A percentile compares a stretch with the other conserved stretches of the same genome.
Evolutionary conservation across 2,329 filamentous ascomycete species (phyloP).

Genomic region (Epichloe bromicola): DNA sequence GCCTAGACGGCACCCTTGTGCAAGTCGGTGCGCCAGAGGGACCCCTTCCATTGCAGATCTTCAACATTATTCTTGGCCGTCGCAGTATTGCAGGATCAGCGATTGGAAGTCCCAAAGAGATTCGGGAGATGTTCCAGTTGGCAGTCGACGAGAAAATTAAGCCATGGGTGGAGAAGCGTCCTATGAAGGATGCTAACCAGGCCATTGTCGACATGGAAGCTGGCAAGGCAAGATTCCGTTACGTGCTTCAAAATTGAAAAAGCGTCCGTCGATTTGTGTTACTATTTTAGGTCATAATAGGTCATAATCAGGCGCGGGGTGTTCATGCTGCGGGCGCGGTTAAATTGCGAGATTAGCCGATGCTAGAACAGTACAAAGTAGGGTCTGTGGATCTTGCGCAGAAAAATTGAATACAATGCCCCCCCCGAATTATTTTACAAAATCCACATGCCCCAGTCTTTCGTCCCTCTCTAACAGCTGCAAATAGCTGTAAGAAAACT

Average conservation of each 20-base stretch:
- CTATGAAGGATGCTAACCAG: conserved; percentile 43
- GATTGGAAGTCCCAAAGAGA: conserved; percentile 41
- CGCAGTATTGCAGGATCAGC: conserved; percentile 31
- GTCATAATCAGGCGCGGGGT: not conserved
- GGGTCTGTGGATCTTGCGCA: not conserved
- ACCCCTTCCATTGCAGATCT: conserved; percentile 13
- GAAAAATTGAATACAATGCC: not conserved
- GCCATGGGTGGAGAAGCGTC: conserved; percentile 41
- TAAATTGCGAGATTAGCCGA: too few relatives aligned
- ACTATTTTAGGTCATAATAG: not conserved
- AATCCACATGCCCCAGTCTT: too few relatives aligned
- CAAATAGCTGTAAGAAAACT: too few relatives aligned
- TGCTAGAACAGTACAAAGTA: not conserved
- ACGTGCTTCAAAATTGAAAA: conserved; percentile 29
- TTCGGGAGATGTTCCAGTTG: conserved; percentile 45
- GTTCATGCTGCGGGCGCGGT: too few relatives aligned
- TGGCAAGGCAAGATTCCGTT: conserved; percentile 37
- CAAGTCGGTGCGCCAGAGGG: conserved; percentile 39
- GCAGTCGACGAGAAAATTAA: conserved; percentile 41
- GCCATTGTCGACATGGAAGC: conserved; percentile 41
- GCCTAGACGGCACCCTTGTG: conserved; percentile 46
- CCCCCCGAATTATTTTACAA: too few relatives aligned
- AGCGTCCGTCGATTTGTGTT: not conserved
- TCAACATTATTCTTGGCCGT: conserved; percentile 41
- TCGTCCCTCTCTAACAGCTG: too few relatives aligned